Evolutionary conservation across 2,329 filamentous ascomycete genomes (phyloP), one percentile per base, ranked within the genome.

Genomic region (Paracorniculantispora psalliotae): DNA sequence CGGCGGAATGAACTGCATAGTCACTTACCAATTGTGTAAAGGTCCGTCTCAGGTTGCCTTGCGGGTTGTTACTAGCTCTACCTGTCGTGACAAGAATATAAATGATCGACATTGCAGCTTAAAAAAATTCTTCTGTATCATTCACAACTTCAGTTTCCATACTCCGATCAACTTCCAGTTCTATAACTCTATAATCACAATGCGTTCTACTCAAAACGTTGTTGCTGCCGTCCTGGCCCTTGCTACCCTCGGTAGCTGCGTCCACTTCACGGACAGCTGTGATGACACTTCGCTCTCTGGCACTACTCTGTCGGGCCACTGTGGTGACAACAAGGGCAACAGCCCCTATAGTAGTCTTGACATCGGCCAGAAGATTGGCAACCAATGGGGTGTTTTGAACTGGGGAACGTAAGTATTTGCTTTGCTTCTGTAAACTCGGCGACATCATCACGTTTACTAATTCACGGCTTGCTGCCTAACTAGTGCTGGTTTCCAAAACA

Each of bases 191-290:
- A 21, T 12, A 12, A 3, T 48, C 30, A 48, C 17, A 28, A 57
- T 57, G 53, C 53, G 44, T 25, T 47, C 13, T 8, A 39, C 53
- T 8, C 46, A 25, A 57, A 48, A 48, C 46, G 21, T 37, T 13
- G 26, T 23, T 13, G 54, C 35, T n/a, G 44, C 54, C 46, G 39
- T 33, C 26, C 41, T 57, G 54, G 54, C 35, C n/a, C 39, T 57
- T 13, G 44, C 54, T 33, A 37, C 44, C 8, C 44, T 57, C 9
- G 54, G 54, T 28, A 50, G 46, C 35, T 57, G 54, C 46, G 54
- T 49, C 28, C 54, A 49, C 46, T 57, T 50, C 54, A 57, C 54
- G 6, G 46, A 57, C 25, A 57, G 54, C 30, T 57, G 54, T 19
- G 12, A 5, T 4, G 54, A 57, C 46, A 49, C 54, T 17, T n/a